Conservation (phyloP, 352 stramenopile species). For the Pseudoperonospora humuli region DNA sequence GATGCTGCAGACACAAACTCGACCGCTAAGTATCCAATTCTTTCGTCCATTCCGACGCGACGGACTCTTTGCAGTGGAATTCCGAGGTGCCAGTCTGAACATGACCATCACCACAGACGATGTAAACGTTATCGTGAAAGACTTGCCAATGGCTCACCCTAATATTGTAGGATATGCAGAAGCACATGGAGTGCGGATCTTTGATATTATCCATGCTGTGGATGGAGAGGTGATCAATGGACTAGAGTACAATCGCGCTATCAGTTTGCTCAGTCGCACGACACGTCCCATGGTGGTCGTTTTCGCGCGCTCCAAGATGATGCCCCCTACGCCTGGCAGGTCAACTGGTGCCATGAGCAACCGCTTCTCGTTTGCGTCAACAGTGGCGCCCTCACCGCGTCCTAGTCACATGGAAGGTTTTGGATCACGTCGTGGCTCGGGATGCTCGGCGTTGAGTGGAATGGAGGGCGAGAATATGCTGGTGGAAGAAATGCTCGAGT, state of each 20-base stretch:
- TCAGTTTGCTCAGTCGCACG: slow-evolving; percentile 61
- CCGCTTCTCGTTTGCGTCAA: slow-evolving; percentile 69
- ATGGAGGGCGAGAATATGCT: slow-evolving; percentile 54
- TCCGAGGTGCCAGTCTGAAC: slow-evolving; percentile 68
- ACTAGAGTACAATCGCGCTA: slow-evolving; percentile 73
- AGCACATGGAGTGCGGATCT: slow-evolving; percentile 70
- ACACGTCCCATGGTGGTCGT: slow-evolving; percentile 72
- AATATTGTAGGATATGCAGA: slow-evolving; percentile 83
- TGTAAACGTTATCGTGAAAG: slow-evolving; percentile 79
- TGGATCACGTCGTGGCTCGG: slow-evolving; percentile 36
- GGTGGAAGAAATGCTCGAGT: slow-evolving; percentile 83
- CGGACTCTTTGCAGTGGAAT: slow-evolving; percentile 78
- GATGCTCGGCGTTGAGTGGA: slow-evolving; percentile 33
- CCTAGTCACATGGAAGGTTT: slow-evolving; percentile 24
- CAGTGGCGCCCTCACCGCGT: slow-evolving; percentile 55
- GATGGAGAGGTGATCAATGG: slow-evolving; percentile 73
- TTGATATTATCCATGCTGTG: slow-evolving; percentile 72
- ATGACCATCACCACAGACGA: slow-evolving; percentile 85
- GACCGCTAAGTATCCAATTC: slow-evolving; percentile 72
- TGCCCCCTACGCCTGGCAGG: slow-evolving; percentile 46
- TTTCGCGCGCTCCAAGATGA: slow-evolving; percentile 65
- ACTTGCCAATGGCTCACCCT: slow-evolving; percentile 68
- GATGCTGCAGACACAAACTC: slow-evolving; percentile 77
- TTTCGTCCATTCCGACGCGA: slow-evolving; percentile 71
- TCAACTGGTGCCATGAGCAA: slow-evolving; percentile 42